These are phyloP conservation scores for Phalaenopsis hybrid DNA, from an alignment of 116 monocot species.

Conservation along the genomic window DNA sequence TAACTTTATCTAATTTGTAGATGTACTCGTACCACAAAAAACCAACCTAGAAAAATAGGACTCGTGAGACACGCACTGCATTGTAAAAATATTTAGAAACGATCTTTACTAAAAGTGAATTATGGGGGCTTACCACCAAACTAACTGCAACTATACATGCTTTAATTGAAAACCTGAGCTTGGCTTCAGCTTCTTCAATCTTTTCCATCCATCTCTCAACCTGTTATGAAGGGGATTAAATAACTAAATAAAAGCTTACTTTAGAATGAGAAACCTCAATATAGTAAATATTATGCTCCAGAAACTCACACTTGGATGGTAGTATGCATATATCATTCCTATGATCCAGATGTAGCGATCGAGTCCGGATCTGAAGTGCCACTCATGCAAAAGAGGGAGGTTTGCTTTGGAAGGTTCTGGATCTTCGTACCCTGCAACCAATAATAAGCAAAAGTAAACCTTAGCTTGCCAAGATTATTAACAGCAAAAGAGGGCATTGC, in stretches of 20 bases:
- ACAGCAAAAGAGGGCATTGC: neutral
- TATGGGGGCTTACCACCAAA: constrained; percentile 34
- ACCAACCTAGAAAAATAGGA: constrained; percentile 51
- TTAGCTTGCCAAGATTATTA: neutral
- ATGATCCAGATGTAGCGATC: constrained; percentile 60
- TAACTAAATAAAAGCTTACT: neutral
- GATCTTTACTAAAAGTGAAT: neutral
- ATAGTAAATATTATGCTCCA: neutral
- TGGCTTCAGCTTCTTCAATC: constrained; percentile 82
- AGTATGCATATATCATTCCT: constrained; percentile 67
- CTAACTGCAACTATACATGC: constrained; percentile 51
- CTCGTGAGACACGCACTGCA: neutral
- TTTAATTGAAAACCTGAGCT: constrained; percentile 53
- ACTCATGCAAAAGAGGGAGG: constrained; percentile 57
- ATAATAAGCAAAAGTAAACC: constrained; percentile 12
- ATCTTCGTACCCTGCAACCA: constrained; percentile 54
- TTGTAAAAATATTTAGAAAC: neutral
- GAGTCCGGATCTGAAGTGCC: constrained; percentile 81
- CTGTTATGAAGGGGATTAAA: constrained; percentile 22
- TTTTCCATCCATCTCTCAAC: constrained; percentile 98
- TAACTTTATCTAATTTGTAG: constrained; percentile 92
- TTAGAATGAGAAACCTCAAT: neutral
- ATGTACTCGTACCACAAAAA: constrained; percentile 93
- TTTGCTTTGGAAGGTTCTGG: constrained; percentile 61
- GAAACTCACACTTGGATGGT: constrained; percentile 46